Percentiles rank a stretch among this genome's conserved stretches.
Evolutionary conservation across 2,329 filamentous ascomycete species (phyloP).

Genomic region (Cladosporium sp.): DNA sequence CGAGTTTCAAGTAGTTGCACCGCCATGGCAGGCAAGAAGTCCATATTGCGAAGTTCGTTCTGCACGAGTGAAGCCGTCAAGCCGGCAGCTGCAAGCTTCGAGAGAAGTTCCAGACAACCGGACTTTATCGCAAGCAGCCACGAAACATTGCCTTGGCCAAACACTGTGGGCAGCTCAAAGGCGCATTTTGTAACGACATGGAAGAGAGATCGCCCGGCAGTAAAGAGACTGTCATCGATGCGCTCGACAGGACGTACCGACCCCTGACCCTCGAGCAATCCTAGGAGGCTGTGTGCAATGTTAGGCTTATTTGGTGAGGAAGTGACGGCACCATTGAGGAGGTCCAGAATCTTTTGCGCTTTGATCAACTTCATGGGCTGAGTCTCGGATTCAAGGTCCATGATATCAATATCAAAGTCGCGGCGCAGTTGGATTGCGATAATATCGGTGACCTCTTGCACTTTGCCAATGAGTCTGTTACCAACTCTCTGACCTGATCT

Average conservation of each 20-base stretch:
- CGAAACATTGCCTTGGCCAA: slow-evolving; percentile 25
- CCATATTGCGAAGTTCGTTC: slow-evolving; percentile 72
- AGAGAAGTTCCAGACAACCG: slow-evolving; percentile 58
- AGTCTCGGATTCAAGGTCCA: slow-evolving; percentile 69
- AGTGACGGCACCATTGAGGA: slow-evolving; percentile 75
- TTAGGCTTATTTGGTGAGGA: slow-evolving; percentile 73
- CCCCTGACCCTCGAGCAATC: slow-evolving; percentile 62
- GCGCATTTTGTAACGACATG: slow-evolving; percentile 68
- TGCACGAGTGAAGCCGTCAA: slow-evolving; percentile 73
- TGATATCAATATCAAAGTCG: slow-evolving; percentile 73
- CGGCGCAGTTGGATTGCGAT: slow-evolving; percentile 80
- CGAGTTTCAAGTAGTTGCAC: slow-evolving; percentile 42
- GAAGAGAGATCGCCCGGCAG: slow-evolving; percentile 70
- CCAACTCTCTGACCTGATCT: slow-evolving; percentile 47
- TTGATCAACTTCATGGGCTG: slow-evolving; percentile 77
- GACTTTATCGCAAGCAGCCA: slow-evolving; percentile 43
- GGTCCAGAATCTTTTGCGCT: slow-evolving; percentile 70
- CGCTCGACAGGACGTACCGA: slow-evolving; percentile 66
- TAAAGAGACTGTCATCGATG: slow-evolving; percentile 66
- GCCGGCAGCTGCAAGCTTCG: slow-evolving; percentile 77
- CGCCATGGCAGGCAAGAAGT: slow-evolving; percentile 75
- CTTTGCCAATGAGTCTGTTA: slow-evolving; percentile 27
- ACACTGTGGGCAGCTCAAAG: slow-evolving; percentile 31
- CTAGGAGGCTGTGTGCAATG: slow-evolving; percentile 84
- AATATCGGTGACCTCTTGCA: slow-evolving; percentile 44